Base-by-base conservation (phyloP, 768 basidiomycete species). In the Harrya chromipes region DNA sequence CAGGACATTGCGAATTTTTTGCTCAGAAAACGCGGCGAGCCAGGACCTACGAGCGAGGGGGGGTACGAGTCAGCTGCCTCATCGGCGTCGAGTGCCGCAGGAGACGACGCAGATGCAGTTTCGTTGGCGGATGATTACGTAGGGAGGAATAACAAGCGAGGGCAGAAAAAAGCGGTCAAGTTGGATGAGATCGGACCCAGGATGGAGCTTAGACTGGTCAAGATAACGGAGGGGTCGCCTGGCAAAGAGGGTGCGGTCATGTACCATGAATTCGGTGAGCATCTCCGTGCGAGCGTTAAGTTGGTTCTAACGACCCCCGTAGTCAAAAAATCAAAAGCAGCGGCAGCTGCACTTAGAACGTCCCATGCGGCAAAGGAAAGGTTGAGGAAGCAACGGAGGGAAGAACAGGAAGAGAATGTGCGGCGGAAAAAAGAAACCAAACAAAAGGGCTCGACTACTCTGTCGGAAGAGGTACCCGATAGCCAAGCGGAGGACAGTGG, bases 1-100 rank as follows among this genome's bases (percentile, higher is more conserved):
- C 85, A 87, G 64, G 97, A 99, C 62, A 87, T 99, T 24, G 92
- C 95, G 2, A 95, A 99, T 66, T 99, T 97, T 65, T 69, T 99
- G 58, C 77, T 98, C 34, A 73, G 90, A 24, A 82, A 78, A 60
- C 72, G 74, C 44, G 86, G 87, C 14, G 80, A 84, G 47, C 62
- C 74, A 40, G 78, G 78, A 14, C 81, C 81, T 35, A 63, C 43
- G 16, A 78, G 83, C 39, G 71, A 74, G 43, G 86, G 82, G 26
- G 83, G 89, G 19, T 87, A 91, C 61, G 85, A 93, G 68, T 84
- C 82, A 46, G 85, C 85, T 10, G 83, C 82, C n/a, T 87, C 85
- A n/a, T 84, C 85, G 9, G 82, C 84, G 37, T 84, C 85, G 53
- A 92, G 90, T 56, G 84, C 74, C 3, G 92, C 82, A n/a, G 92